These are phyloP conservation scores for Silene conica DNA, from an alignment of 148 eudicot genomes.

Conservation along the genomic window DNA sequence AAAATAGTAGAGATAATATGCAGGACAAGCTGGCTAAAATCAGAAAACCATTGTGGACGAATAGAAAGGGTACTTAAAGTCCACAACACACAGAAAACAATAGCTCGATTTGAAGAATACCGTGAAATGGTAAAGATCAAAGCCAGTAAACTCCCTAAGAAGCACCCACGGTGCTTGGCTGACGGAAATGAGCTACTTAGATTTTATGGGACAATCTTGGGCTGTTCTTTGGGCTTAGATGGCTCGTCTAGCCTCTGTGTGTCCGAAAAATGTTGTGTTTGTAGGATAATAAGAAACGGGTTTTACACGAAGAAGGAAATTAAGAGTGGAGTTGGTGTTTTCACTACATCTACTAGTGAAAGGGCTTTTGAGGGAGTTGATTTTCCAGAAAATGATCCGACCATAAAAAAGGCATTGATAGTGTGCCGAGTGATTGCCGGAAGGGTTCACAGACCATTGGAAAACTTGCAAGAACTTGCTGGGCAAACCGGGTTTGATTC, in stretches of 20 bases:
- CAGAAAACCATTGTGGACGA: slow-evolving; percentile 67
- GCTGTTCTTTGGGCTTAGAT: slow-evolving; percentile 67
- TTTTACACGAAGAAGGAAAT: slow-evolving; percentile 62
- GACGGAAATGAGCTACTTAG: slow-evolving; percentile 91
- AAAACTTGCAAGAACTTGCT: slow-evolving; percentile 74
- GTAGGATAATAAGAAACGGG: slow-evolving; percentile 72
- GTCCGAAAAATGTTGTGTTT: slow-evolving; percentile 74
- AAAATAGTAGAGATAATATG: slow-evolving; percentile 94
- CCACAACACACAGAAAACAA: slow-evolving; percentile 89
- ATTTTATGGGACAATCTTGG: slow-evolving; percentile 73
- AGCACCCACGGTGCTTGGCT: slow-evolving; percentile 87
- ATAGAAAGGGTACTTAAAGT: slow-evolving; percentile 83
- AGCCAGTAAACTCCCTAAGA: slow-evolving; percentile 88
- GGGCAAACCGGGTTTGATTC: slow-evolving; percentile 92
- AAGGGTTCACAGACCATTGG: slow-evolving; percentile 88
- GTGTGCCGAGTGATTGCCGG: slow-evolving; percentile 98
- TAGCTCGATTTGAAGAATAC: slow-evolving; percentile 86
- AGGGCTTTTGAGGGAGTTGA: slow-evolving; percentile 78
- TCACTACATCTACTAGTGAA: slow-evolving; percentile 88
- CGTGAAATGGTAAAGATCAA: slow-evolving; percentile 70
- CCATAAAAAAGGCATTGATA: slow-evolving; percentile 66
- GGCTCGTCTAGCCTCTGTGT: slow-evolving; percentile 70
- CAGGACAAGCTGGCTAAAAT: slow-evolving; percentile 69
- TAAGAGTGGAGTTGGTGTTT: slow-evolving; percentile 69
- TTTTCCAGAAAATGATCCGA: slow-evolving; percentile 30